Conservation (phyloP, 345 rosid genomes). For the Eucalyptus grandis region DNA sequence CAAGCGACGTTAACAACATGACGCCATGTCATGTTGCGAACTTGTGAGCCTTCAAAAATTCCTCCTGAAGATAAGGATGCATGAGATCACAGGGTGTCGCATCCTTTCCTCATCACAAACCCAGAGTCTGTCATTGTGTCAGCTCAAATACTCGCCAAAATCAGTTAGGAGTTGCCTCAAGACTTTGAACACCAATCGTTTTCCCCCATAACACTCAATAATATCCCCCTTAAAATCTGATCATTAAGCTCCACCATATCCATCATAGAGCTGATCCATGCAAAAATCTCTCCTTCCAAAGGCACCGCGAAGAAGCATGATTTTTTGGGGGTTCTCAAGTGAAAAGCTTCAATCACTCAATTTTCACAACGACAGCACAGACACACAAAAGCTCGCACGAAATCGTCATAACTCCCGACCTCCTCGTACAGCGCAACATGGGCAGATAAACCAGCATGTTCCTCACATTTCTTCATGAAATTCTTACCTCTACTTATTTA, state of each 20-base stretch:
- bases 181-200: not conserved
- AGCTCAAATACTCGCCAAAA: not conserved
- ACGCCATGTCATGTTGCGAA: not conserved
- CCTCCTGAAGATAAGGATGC: not conserved
- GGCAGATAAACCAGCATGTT: not conserved
- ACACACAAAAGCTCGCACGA: not conserved
- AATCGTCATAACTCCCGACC: not conserved
- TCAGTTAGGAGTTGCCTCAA: not conserved
- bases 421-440: not conserved
- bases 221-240: not conserved
- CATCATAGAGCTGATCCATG: not conserved
- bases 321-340: not conserved
- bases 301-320: not conserved
- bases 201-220: not conserved
- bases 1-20: not conserved
- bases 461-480: not conserved
- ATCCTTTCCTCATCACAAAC: not conserved
- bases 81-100: not conserved
- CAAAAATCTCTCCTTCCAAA: not conserved
- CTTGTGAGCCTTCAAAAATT: not conserved
- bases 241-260: not conserved
- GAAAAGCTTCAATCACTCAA: not conserved
- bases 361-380: not conserved
- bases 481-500: not conserved
- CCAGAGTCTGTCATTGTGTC: not conserved